Base-by-base conservation (phyloP, 2,329 filamentous ascomycete genomes). In the Ceratocystis ficicola region DNA sequence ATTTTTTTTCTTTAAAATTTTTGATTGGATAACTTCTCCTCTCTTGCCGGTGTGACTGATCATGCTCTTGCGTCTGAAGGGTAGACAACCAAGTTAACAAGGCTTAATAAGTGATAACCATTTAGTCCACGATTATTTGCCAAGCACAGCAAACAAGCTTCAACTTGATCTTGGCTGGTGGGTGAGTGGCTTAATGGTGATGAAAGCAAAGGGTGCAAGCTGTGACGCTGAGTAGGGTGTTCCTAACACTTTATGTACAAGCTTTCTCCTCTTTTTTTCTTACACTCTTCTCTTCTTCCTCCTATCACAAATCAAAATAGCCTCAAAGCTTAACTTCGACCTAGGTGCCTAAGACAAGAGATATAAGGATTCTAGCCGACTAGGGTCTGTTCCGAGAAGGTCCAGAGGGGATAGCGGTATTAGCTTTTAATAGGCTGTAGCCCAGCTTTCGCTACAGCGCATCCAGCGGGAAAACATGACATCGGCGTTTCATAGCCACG, bases 251-350 rank as follows among this genome's bases (percentile, higher is more conserved):
- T 52, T 28, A 8, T 15, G 10, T 41, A 28, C 48, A 52, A 15
- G 22, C 22, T 52, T 28, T 15, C 15, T 15, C 25, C 10, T 36
- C n/a, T n/a, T 59, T 7, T 7, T 8, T 8, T 7, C 30, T 10
- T n/a, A 3, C 36, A 12, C 36, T 41, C 36, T 41, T 41, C 1
- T 59, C 55, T 59, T 59, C 55, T 32, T 28, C 22, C 30, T 30
- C 52, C 15, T 12, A 15, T 30, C 7, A 52, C 20, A 25, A 52
- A 25, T 52, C 48, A 52, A 0, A 52, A 52, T 52, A 59, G 55
- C 55, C 55, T 59, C 55, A 59, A 59, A 59, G 55, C 55, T 59
- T 59, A 36, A 41, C 55, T 36, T 59, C 55, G 15, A 32, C 55
- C n/a, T 17, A 17, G 12, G 22, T 30, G 48, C 52, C 52, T 32